phyloP scores from a whole-genome alignment of 371 early-diverging fungal species.

The Mucor piriformis region DNA sequence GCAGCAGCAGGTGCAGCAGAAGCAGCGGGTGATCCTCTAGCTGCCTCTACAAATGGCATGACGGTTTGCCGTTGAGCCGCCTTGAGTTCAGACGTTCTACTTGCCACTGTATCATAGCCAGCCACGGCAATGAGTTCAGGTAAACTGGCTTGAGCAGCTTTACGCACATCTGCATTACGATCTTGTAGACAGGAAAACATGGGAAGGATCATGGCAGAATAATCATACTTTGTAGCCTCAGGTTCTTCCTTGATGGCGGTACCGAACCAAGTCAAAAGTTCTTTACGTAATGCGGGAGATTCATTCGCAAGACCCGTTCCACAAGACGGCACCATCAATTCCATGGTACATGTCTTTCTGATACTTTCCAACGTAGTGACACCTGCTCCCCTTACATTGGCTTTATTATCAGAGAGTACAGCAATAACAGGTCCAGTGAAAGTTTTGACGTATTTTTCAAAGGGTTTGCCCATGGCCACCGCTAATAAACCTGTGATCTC shows the following conservation, averaged over 20 bases:
- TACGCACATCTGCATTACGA: slow-evolving; percentile 87
- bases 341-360: slow-evolving; percentile 67
- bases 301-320: slow-evolving; percentile 74
- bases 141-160: slow-evolving; percentile 76
- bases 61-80: slow-evolving; percentile 72
- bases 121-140: slow-evolving; percentile 60
- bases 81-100: slow-evolving; percentile 67
- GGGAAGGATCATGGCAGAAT: slow-evolving; percentile 67
- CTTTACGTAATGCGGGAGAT: slow-evolving; percentile 82
- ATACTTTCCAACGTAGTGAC: slow-evolving; percentile 74
- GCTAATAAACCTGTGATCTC: slow-evolving; percentile 78
- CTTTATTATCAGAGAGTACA: slow-evolving; percentile 86
- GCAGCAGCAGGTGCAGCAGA: not conserved
- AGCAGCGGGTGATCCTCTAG: slow-evolving; percentile 46
- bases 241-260: slow-evolving; percentile 52
- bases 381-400: slow-evolving; percentile 81
- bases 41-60: slow-evolving; percentile 70
- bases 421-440: slow-evolving; percentile 66
- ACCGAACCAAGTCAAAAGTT: slow-evolving; percentile 78
- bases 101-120: slow-evolving; percentile 63
- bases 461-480: slow-evolving; percentile 83
- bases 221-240: slow-evolving; percentile 52
- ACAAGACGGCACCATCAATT: slow-evolving; percentile 65
- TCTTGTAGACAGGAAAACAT: slow-evolving; percentile 85
- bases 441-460: slow-evolving; percentile 71